phyloP scores from a whole-genome alignment of 2,329 filamentous ascomycete genomes.

The Sclerotinia minor region DNA sequence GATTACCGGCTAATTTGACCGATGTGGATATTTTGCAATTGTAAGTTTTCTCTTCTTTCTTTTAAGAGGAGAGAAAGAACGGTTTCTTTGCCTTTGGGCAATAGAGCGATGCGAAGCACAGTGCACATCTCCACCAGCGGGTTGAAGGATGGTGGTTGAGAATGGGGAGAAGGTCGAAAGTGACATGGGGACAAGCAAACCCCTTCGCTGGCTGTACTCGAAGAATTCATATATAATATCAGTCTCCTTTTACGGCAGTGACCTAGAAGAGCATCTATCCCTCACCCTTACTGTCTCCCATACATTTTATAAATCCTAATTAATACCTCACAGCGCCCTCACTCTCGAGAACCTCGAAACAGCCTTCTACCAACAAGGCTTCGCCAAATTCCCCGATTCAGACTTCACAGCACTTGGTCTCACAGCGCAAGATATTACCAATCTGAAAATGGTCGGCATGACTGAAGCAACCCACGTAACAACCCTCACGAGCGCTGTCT shows the following conservation, averaged over 20 bases:
- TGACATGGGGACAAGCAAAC: not conserved
- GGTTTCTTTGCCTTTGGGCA: not conserved
- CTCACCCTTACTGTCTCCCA: not conserved
- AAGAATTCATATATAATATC: not conserved
- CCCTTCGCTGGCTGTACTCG: not conserved
- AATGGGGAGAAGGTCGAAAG: not conserved
- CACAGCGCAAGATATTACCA: slow-evolving; percentile 53
- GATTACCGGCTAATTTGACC: slow-evolving; percentile 45
- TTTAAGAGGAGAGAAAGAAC: not conserved
- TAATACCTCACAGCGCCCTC: slow-evolving; percentile 54
- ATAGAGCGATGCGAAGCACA: not conserved
- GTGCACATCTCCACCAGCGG: too few species aligned
- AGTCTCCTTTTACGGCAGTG: not conserved
- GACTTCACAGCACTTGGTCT: slow-evolving; percentile 67
- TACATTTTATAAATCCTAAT: not conserved
- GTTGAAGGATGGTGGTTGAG: too few species aligned
- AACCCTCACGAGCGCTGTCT: slow-evolving; percentile 60
- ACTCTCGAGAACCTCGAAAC: slow-evolving; percentile 75
- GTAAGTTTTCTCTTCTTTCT: slow-evolving; percentile 42
- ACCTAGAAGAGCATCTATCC: not conserved
- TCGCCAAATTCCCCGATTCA: slow-evolving; percentile 62
- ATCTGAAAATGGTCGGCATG: slow-evolving; percentile 61
- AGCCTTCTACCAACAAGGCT: slow-evolving; percentile 70
- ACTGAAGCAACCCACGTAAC: slow-evolving; percentile 65
- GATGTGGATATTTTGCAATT: slow-evolving; percentile 56